Evolutionary conservation across 2,329 filamentous ascomycete species (phyloP).

Genomic region (Aspergillus fischeri): DNA sequence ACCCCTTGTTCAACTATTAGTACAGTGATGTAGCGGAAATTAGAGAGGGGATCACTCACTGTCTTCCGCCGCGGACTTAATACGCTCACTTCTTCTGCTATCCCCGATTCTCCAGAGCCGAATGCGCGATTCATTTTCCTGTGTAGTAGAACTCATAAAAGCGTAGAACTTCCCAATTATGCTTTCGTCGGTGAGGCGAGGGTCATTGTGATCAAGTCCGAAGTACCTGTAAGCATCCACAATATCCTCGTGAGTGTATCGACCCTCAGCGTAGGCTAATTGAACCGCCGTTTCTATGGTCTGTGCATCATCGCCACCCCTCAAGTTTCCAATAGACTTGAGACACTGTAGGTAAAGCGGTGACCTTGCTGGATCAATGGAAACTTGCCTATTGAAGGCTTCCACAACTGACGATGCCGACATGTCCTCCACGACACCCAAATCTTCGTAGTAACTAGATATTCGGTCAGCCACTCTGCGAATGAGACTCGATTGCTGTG

Average conservation of each 20-base stretch:
- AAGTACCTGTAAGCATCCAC: constrained; percentile 57
- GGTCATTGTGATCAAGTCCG: constrained; percentile 46
- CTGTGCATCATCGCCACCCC: constrained; percentile 47
- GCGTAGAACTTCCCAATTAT: constrained; percentile 61
- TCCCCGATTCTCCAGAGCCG: constrained; percentile 59
- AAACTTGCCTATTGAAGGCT: constrained; percentile 58
- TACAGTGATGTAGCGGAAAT: neutral
- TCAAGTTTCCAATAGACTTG: constrained; percentile 53
- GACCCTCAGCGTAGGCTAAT: constrained; percentile 55
- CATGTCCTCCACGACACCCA: constrained; percentile 62
- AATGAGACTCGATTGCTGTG: neutral
- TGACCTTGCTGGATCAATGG: constrained; percentile 51
- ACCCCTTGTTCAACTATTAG: constrained; percentile 37
- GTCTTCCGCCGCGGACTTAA: constrained; percentile 56
- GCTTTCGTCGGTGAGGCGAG: constrained; percentile 51
- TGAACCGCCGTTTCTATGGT: constrained; percentile 56
- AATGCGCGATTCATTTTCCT: constrained; percentile 54
- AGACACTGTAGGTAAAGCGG: constrained; percentile 64
- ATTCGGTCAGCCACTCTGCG: constrained; percentile 3
- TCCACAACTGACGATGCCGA: constrained; percentile 58
- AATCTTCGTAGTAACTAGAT: constrained; percentile 54
- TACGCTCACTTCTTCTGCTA: constrained; percentile 53
- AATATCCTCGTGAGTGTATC: constrained; percentile 55
- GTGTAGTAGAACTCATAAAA: constrained; percentile 52
- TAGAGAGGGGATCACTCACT: constrained; percentile 30